Conservation (phyloP, 2,329 filamentous ascomycete species). For the Geosmithia putterillii region DNA sequence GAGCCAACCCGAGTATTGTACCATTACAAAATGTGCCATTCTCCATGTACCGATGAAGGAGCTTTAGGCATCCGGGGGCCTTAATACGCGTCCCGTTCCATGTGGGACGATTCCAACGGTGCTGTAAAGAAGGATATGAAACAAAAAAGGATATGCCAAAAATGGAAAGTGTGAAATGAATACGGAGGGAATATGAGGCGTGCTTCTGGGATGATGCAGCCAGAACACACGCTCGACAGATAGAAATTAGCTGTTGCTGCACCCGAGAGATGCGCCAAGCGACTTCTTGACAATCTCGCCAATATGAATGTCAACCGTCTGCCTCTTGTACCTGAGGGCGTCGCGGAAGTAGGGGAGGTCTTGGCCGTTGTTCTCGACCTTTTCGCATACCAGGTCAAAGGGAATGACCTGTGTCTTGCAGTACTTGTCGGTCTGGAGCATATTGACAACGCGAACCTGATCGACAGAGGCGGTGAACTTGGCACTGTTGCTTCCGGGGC, state of each 20-base stretch:
- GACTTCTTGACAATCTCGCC: slow-evolving; percentile 25
- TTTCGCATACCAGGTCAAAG: slow-evolving; percentile 39
- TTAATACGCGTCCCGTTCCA: too few species aligned
- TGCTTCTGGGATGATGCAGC: not conserved
- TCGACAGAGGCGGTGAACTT: slow-evolving; percentile 41
- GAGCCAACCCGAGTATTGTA: too few species aligned
- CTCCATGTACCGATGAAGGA: too few species aligned
- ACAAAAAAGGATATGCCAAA: too few species aligned
- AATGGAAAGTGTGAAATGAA: too few species aligned
- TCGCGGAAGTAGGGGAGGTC: slow-evolving; percentile 42
- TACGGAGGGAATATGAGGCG: too few species aligned
- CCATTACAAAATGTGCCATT: too few species aligned
- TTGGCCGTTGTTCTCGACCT: slow-evolving; percentile 37
- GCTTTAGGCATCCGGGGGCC: too few species aligned
- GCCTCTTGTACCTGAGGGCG: slow-evolving; percentile 37
- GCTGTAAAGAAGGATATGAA: too few species aligned
- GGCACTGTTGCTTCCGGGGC: slow-evolving; percentile 45
- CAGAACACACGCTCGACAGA: not conserved
- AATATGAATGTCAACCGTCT: slow-evolving; percentile 40
- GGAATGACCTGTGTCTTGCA: slow-evolving; percentile 44
- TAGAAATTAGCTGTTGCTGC: slow-evolving; percentile 7
- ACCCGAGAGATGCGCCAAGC: slow-evolving; percentile 14
- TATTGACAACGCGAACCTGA: slow-evolving; percentile 31
- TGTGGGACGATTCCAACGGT: too few species aligned
- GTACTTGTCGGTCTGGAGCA: slow-evolving; percentile 24